Evolutionary conservation across 768 basidiomycete species (phyloP).

Genomic region (Collybiopsis confluens): DNA sequence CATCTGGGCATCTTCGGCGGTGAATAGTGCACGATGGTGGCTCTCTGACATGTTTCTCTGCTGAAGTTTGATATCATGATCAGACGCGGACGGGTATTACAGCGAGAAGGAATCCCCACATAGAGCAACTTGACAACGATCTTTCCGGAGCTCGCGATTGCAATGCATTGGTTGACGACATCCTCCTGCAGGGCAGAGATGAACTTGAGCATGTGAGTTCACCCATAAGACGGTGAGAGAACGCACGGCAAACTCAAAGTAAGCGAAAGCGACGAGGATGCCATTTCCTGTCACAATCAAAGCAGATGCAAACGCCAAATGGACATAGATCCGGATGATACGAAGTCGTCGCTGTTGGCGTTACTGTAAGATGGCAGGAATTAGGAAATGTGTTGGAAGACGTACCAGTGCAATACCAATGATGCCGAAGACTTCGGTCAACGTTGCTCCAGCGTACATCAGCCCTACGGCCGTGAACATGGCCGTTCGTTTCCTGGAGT

Average conservation of each 20-base stretch:
- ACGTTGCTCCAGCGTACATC: not conserved
- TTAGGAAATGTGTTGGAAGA: slow-evolving; percentile 23
- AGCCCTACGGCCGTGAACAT: slow-evolving; percentile 1
- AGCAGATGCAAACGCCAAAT: slow-evolving; percentile 28
- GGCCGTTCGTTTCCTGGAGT: slow-evolving; percentile 5
- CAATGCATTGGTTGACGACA: slow-evolving; percentile 6
- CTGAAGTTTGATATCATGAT: not conserved
- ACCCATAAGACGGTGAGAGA: too few species aligned
- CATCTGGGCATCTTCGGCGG: slow-evolving; percentile 25
- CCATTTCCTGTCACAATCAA: slow-evolving; percentile 31
- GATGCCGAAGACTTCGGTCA: slow-evolving; percentile 5
- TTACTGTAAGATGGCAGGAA: not conserved
- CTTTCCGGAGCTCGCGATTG: not conserved
- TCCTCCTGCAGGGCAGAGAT: not conserved
- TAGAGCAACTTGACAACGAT: slow-evolving; percentile 4
- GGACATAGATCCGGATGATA: slow-evolving; percentile 18
- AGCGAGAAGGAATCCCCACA: not conserved
- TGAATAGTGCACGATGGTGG: not conserved
- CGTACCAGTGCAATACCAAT: slow-evolving; percentile 20
- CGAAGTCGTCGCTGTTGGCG: slow-evolving; percentile 18
- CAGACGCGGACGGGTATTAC: not conserved
- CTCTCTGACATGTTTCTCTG: not conserved
- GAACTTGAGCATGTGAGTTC: not conserved
- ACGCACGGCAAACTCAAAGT: slow-evolving; percentile 35
- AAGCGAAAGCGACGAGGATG: slow-evolving; percentile 30